These are phyloP conservation scores for Erodium texanum DNA, from an alignment of 441 rosid genomes.

Conservation along the genomic window DNA sequence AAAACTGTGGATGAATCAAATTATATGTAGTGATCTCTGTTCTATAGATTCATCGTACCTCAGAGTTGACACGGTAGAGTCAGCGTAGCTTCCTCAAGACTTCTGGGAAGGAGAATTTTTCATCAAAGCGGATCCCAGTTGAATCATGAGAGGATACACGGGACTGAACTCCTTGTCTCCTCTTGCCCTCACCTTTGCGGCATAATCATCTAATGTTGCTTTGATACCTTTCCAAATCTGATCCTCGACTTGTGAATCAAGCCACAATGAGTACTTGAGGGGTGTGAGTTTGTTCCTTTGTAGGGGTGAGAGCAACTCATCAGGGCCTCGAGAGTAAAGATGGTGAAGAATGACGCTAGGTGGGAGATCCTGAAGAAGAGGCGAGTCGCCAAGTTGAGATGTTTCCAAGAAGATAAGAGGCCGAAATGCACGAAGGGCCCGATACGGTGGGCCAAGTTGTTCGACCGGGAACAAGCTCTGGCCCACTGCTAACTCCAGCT, in stretches of 20 bases:
- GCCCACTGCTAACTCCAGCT: constrained; percentile 88
- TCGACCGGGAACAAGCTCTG: constrained; percentile 89
- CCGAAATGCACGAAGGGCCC: constrained; percentile 90
- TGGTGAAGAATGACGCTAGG: constrained; percentile 85
- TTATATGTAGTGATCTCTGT: background rate
- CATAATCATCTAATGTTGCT: constrained; percentile 93
- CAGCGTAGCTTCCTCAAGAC: constrained; percentile 12
- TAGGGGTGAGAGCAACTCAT: constrained; percentile 72
- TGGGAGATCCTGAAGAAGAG: constrained; percentile 83
- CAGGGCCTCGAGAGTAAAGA: constrained; percentile 87
- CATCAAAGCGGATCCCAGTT: constrained; percentile 57
- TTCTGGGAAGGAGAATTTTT: constrained; percentile 31
- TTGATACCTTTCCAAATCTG: constrained; percentile 95
- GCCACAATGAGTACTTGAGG: constrained; percentile 83
- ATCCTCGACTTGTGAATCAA: constrained; percentile 90
- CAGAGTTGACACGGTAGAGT: background rate
- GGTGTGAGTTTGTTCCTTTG: constrained; percentile 78
- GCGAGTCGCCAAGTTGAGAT: constrained; percentile 67
- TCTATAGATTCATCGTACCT: constrained; percentile 7
- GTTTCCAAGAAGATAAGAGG: constrained; percentile 88
- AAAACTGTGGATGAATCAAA: background rate
- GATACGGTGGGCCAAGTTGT: constrained; percentile 88
- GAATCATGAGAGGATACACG: constrained; percentile 89
- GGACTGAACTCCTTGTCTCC: constrained; percentile 97
- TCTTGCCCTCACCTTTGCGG: constrained; percentile 58